A percentile compares a stretch with the other conserved stretches of the same genome.
Conservation (phyloP, 2,329 filamentous ascomycete genomes). For the Ramichloridium luteum region DNA sequence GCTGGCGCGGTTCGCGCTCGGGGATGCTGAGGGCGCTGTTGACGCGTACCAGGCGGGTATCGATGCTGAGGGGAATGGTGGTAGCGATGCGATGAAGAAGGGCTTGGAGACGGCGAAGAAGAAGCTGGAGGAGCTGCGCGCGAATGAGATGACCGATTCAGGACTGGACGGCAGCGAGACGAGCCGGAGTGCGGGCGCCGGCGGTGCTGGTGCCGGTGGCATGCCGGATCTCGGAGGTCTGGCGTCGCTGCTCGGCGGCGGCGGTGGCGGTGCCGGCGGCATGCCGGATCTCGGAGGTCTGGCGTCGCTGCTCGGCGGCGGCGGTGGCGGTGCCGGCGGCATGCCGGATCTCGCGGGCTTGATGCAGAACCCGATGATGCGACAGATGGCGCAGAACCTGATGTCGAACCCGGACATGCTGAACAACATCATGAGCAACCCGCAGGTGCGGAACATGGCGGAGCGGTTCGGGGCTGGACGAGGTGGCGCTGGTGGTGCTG, state of each 20-base stretch:
- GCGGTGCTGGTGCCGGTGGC: constrained; percentile 27
- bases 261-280: constrained; percentile 43
- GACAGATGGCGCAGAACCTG: constrained; percentile 88
- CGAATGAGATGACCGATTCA: constrained; percentile 33
- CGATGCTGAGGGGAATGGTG: constrained; percentile 83
- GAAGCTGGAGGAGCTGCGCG: constrained; percentile 59
- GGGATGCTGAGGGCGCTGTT: constrained; percentile 82
- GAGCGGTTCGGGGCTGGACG: constrained; percentile 53
- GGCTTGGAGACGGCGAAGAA: constrained; percentile 88
- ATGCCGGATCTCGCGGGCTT: constrained; percentile 81
- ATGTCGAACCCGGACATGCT: constrained; percentile 96
- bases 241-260: constrained; percentile 42
- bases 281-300: constrained; percentile 71
- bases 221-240: constrained; percentile 31
- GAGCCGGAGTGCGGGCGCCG: constrained; percentile 22
- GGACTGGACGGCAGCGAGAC: constrained; percentile 28
- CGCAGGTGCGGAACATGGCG: constrained; percentile 75
- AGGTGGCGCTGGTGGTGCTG: constrained; percentile 23
- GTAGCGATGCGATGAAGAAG: constrained; percentile 94
- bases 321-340: constrained; percentile 54
- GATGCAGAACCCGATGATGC: constrained; percentile 98
- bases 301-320: constrained; percentile 42
- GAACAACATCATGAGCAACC: constrained; percentile 88
- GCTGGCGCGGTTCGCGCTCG: constrained; percentile 80
- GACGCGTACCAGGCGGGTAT: constrained; percentile 91